Evolutionary conservation across 192 early-diverging fungal genomes (phyloP).

Genomic region (Paraglomus occultum): DNA sequence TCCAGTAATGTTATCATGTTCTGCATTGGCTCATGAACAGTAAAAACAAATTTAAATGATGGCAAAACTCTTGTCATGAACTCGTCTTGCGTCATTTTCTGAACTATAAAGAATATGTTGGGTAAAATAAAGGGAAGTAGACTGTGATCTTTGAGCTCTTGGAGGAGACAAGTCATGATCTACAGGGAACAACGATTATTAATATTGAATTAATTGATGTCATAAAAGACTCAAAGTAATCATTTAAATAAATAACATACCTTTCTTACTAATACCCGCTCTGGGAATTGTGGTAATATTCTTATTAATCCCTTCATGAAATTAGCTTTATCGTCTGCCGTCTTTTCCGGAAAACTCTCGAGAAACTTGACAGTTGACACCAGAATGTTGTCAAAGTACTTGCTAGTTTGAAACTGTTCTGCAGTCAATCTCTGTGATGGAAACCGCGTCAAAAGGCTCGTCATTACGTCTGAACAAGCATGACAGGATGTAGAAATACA

Average conservation of each 20-base stretch:
- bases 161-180: slow-evolving; percentile 69
- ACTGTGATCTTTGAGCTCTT: slow-evolving; percentile 72
- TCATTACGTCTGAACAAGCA: slow-evolving; percentile 45
- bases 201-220: neutral
- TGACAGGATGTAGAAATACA: neutral
- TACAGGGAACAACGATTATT: slow-evolving; percentile 31
- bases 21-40: slow-evolving; percentile 62
- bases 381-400: slow-evolving; percentile 77
- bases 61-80: slow-evolving; percentile 63
- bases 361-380: slow-evolving; percentile 78
- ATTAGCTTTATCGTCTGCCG: slow-evolving; percentile 69
- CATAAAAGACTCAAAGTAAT: neutral
- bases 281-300: slow-evolving; percentile 71
- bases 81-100: slow-evolving; percentile 56
- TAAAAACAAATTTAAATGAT: slow-evolving; percentile 60
- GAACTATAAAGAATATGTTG: slow-evolving; percentile 70
- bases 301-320: slow-evolving; percentile 76
- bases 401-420: slow-evolving; percentile 60
- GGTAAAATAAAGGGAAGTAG: slow-evolving; percentile 72
- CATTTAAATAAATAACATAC: slow-evolving; percentile 34
- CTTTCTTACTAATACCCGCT: slow-evolving; percentile 65
- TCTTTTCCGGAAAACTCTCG: slow-evolving; percentile 77
- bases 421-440: slow-evolving; percentile 59
- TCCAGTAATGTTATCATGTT: slow-evolving; percentile 66
- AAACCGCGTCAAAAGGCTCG: slow-evolving; percentile 50